These are phyloP conservation scores for Pseudonitzschia delicatissima DNA, from an alignment of 108 stramenopile genomes.

Conservation along the genomic window DNA sequence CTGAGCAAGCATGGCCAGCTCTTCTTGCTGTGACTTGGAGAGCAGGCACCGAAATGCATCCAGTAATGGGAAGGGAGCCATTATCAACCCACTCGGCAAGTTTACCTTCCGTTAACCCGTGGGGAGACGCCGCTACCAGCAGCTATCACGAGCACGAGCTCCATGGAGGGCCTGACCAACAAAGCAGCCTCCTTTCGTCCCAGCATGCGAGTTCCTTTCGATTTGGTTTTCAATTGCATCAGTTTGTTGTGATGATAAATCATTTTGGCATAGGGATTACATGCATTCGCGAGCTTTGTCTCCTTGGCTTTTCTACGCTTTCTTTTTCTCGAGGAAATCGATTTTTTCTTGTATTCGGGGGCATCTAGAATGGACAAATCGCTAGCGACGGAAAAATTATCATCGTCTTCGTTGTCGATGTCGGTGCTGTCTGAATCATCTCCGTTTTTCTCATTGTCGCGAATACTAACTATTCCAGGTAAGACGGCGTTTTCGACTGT, in stretches of 20 bases:
- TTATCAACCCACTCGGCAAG: constrained; percentile 50
- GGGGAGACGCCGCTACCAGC: constrained; percentile 44
- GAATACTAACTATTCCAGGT: not conserved
- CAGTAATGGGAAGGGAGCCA: constrained; percentile 54
- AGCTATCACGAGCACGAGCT: constrained; percentile 47
- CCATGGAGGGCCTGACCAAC: constrained; percentile 43
- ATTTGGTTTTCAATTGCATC: not conserved
- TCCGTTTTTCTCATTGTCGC: not conserved
- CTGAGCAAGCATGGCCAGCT: constrained; percentile 26
- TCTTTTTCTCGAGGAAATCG: not conserved
- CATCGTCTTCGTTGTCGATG: not conserved
- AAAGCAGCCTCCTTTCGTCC: constrained; percentile 52
- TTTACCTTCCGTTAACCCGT: constrained; percentile 45
- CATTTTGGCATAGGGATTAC: not conserved
- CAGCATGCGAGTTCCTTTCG: not conserved
- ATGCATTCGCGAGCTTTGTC: not conserved
- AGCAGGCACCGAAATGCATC: constrained; percentile 48
- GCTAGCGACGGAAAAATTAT: not conserved
- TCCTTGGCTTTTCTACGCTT: not conserved
- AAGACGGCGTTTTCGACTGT: not conserved
- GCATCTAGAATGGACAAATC: not conserved
- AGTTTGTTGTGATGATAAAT: not conserved
- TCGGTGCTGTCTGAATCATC: not conserved
- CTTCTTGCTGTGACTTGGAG: constrained; percentile 27
- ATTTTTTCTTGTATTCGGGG: not conserved